Base-by-base conservation (phyloP, 768 basidiomycete species). In the Arthromyces matolae region DNA sequence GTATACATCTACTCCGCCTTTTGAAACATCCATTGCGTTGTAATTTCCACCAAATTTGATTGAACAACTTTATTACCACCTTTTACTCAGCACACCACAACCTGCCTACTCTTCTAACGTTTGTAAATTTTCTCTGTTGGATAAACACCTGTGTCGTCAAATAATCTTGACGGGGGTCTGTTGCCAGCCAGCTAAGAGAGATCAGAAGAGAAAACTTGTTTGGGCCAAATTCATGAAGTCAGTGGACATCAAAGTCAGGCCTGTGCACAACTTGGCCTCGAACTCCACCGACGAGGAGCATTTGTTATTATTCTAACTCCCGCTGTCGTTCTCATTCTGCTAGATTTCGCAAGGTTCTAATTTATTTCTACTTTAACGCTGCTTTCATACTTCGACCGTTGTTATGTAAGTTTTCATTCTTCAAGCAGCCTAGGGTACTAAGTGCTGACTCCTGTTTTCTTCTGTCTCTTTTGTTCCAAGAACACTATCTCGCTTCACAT, bases 391-490 rank as follows among this genome's bases (percentile, higher is more conserved):
- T 47, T 49, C 40, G 31, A 51, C 45, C 47, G 22, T 40, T 24
- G 64, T 65, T 64, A 62, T 63, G 67, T 68, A 67, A 67, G 65
- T 68, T 60, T 64, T 56, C 47, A 41, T 36, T 49, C 41, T 38
- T 42, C 42, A 54, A 28, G 39, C 40, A 25, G 27, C 34, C 23
- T 40, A 48, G 33, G 33, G 36, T 31, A 48, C 46, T 45, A 49
- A 33, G 37, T 54, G 52, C 52, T 54, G 35, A 53, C 50, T 22
- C n/a, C 14, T 46, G 35, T 51, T 46, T 42, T 52, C 35, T 16
- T 47, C 38, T 31, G 45, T 46, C 53, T 32, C 33, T 40, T 47
- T 28, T 55, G 14, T 19, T 50, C 34, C 23, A 29, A 37, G 43
- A 42, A 47, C 20, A n/a, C 23, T 42, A 14, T 45, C 19, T 42